Conservation (phyloP, 345 rosid genomes). For the Adansonia digitata region DNA sequence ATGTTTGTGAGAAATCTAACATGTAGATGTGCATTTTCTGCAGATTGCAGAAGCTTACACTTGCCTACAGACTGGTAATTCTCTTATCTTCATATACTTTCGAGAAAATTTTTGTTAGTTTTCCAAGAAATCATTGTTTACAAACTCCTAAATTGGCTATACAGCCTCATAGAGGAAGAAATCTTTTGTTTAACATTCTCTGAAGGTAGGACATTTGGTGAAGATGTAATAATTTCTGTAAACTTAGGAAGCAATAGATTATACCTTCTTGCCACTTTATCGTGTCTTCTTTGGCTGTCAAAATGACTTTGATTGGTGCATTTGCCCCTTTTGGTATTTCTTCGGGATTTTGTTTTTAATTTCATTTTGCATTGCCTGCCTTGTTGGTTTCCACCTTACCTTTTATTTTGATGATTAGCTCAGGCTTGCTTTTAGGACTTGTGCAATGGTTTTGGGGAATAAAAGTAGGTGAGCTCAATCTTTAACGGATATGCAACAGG, state of each 20-base stretch:
- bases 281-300: not conserved
- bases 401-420: slow-evolving; percentile 19
- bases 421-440: slow-evolving; percentile 13
- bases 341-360: not conserved
- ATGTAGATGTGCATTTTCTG: slow-evolving; percentile 19
- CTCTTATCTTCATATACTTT: slow-evolving; percentile 2
- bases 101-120: not conserved
- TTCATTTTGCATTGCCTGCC: not conserved
- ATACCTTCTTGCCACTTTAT: not conserved
- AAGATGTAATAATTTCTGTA: not conserved
- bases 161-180: not conserved
- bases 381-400: slow-evolving; percentile 11
- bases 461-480: slow-evolving; percentile 10
- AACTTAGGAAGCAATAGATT: not conserved
- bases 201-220: not conserved
- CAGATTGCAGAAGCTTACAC: slow-evolving; percentile 81
- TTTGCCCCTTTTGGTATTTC: not conserved
- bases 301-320: slow-evolving; percentile 3
- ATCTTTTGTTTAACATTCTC: not conserved
- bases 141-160: slow-evolving; percentile 5
- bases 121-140: slow-evolving; percentile 10
- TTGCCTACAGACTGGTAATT: slow-evolving; percentile 59
- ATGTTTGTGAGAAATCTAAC: not conserved
- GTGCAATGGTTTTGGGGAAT: slow-evolving; percentile 23
- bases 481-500: slow-evolving; percentile 14